Percentiles rank a stretch among this genome's conserved stretches.
phyloP scores from a whole-genome alignment of 192 early-diverging fungal species.

The Chytriomyces sp. region DNA sequence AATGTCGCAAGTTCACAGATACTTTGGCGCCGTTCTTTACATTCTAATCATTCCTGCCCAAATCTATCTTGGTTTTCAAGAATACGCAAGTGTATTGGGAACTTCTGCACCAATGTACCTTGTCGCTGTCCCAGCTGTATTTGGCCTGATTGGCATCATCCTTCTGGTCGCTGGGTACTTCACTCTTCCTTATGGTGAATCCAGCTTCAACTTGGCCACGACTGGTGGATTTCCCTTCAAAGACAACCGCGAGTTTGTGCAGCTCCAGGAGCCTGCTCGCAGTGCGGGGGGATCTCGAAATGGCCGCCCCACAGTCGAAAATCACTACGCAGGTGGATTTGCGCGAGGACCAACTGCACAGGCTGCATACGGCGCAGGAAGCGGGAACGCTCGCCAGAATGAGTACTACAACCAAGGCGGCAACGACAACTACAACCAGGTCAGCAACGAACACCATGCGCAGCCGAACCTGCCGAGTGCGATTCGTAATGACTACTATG shows the following conservation, averaged over 20 bases:
- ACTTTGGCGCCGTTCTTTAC: slow-evolving; percentile 7
- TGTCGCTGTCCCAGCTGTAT: neutral
- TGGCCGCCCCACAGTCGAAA: neutral
- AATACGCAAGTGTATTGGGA: neutral
- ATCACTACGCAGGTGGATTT: neutral
- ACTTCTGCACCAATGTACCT: slow-evolving; percentile 2
- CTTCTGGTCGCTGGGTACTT: slow-evolving; percentile 11
- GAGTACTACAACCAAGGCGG: neutral
- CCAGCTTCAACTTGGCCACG: neutral
- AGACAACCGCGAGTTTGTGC: too few relatives aligned
- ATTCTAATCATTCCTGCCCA: slow-evolving; percentile 6
- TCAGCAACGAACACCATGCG: too few relatives aligned
- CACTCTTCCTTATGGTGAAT: slow-evolving; percentile 9
- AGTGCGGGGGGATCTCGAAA: neutral
- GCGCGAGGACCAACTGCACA: neutral
- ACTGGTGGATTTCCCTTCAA: too few relatives aligned
- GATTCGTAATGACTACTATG: too few relatives aligned
- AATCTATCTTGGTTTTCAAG: slow-evolving; percentile 4
- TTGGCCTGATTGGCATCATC: neutral
- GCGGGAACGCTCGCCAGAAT: too few relatives aligned
- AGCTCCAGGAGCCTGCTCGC: neutral
- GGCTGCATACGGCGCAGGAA: neutral
- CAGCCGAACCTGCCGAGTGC: too few relatives aligned
- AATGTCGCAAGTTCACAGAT: neutral
- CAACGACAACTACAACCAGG: neutral